Evolutionary conservation across 2,329 filamentous ascomycete genomes (phyloP).

Genomic region (Fusarium cyanostomum): DNA sequence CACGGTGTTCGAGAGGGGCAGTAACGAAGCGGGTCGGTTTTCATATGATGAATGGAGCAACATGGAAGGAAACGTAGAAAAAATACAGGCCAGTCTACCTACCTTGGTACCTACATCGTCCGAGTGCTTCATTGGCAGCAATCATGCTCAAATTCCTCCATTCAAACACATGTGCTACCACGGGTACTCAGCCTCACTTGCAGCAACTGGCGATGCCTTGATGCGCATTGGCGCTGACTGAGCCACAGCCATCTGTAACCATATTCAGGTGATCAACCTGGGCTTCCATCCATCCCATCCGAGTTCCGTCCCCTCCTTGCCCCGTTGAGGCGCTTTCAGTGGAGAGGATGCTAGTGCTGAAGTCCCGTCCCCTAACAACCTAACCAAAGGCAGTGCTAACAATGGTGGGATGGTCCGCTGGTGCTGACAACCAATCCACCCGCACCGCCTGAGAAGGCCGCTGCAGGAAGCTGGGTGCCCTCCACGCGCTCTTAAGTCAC

Average conservation of each 20-base stretch:
- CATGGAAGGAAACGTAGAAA: not conserved
- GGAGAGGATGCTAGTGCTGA: slow-evolving; percentile 2
- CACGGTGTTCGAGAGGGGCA: not conserved
- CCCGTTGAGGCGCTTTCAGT: too few species aligned
- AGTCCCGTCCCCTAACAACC: slow-evolving; percentile 2
- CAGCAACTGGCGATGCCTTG: too few species aligned
- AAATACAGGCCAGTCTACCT: too few species aligned
- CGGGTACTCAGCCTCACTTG: not conserved
- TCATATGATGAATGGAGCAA: not conserved
- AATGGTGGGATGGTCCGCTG: slow-evolving; percentile 6
- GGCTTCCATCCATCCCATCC: not conserved
- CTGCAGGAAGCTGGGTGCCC: not conserved
- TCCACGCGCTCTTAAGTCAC: not conserved
- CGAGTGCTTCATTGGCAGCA: not conserved
- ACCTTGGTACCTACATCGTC: not conserved
- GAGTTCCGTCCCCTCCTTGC: too few species aligned
- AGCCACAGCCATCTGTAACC: not conserved
- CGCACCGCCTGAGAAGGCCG: not conserved
- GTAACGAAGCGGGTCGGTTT: not conserved
- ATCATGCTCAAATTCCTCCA: too few species aligned
- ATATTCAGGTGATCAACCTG: not conserved
- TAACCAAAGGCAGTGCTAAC: too few species aligned
- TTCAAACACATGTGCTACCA: too few species aligned
- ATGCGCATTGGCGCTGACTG: not conserved
- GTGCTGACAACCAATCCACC: not conserved